These are phyloP conservation scores for Geum urbanum DNA, from an alignment of 306 rosid genomes.

Conservation along the genomic window DNA sequence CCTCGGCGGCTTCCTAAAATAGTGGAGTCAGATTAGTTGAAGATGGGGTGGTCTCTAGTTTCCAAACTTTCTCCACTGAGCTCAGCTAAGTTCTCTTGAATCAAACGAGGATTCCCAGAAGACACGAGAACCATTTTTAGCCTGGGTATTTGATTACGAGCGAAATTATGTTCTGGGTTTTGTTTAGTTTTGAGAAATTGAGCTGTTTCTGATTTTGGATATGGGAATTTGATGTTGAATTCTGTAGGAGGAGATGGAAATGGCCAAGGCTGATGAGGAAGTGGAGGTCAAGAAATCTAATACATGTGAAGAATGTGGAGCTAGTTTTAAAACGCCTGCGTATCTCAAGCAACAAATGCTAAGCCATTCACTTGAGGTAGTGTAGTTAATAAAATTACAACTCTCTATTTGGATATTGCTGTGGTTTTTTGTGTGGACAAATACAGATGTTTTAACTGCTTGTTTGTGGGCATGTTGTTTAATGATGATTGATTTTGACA, in stretches of 20 bases:
- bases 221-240: background rate
- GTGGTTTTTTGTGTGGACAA: background rate
- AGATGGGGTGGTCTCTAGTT: too few relatives aligned
- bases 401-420: background rate
- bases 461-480: background rate
- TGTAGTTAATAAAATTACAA: background rate
- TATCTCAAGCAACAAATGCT: constrained; percentile 73
- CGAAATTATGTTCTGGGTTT: background rate
- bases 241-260: constrained; percentile 50
- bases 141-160: background rate
- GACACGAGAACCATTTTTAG: too few relatives aligned
- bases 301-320: constrained; percentile 68
- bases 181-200: background rate
- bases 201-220: background rate
- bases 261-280: constrained; percentile 19
- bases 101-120: too few relatives aligned
- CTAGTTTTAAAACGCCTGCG: constrained; percentile 62
- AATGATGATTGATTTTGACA: background rate
- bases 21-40: too few relatives aligned
- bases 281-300: constrained; percentile 27
- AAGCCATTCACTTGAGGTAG: constrained; percentile 83
- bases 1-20: too few relatives aligned
- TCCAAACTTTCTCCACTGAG: too few relatives aligned
- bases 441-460: too few relatives aligned
- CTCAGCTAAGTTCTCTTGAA: too few relatives aligned